Evolutionary conservation across 164 flowering plant species (phyloP), one percentile per base, ranked within the genome.

Genomic region (Magnolia sinica): DNA sequence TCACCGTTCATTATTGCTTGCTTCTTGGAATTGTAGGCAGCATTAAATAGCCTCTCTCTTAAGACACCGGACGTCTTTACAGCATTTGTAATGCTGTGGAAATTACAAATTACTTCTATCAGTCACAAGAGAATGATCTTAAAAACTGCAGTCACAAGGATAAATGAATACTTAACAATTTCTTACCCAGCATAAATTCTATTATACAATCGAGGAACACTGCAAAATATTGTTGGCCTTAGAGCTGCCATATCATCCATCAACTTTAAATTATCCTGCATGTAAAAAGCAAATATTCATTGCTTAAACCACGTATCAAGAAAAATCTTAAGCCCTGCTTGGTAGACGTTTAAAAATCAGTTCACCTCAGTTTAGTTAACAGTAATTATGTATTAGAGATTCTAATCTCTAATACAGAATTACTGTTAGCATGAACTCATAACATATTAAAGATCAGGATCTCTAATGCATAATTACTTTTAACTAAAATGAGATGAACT

Each of bases 161-260:
- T 8, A n/a, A 78, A 11, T 64, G 27, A 70, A 52, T 22, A 72
- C 18, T 14, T 0, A 65, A 66, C 13, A 23, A 50, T 16, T 22
- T 24, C 50, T 37, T 87, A 89, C 94, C 92, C 92, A 67, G 86
- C 87, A 85, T 91, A 91, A 70, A 96, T 93, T 87, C 96, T 89
- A 81, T 96, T 96, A 81, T 88, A 94, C 50, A 96, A 83, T 22
- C 99, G 90, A 78, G 99, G 99, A 81, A 96, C 99, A 83, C 99
- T 96, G 85, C 89, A 84, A 81, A 96, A 96, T 50, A 96, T 70
- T 8, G 98, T 96, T 70, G 99, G 99, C 78, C 99, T 88, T 52
- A 96, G 81, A 74, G 87, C 91, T 72, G 89, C 92, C 90, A 94
- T 77, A 72, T 96, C 99, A 86, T 96, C 99, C 94, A 96, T 84